phyloP scores from a whole-genome alignment of 768 basidiomycete genomes.

The Rhodocollybia butyracea region DNA sequence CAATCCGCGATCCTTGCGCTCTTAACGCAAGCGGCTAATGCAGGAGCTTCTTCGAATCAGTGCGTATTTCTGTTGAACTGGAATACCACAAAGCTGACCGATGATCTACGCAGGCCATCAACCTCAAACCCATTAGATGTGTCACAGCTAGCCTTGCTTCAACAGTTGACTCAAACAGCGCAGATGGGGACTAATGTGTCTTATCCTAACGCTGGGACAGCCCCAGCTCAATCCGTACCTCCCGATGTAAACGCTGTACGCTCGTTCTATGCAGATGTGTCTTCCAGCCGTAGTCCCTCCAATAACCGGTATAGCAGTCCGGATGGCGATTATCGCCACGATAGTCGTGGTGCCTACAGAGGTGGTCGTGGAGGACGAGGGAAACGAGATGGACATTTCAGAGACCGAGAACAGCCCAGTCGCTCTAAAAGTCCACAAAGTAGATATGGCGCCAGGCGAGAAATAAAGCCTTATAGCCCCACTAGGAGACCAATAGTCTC shows the following conservation, averaged over 20 bases:
- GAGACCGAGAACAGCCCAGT: constrained; percentile 47
- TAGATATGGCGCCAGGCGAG: constrained; percentile 42
- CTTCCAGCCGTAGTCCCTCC: constrained; percentile 30
- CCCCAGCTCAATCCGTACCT: constrained; percentile 28
- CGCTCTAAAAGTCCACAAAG: constrained; percentile 74
- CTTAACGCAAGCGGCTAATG: constrained; percentile 62
- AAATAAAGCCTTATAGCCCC: constrained; percentile 59
- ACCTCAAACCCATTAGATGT: constrained; percentile 40
- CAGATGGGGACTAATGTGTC: constrained; percentile 29
- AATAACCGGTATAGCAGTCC: constrained; percentile 47
- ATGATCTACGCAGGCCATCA: no score
- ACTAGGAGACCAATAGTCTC: constrained; percentile 40
- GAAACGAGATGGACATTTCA: constrained; percentile 57
- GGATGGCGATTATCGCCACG: constrained; percentile 49
- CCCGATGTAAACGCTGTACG: constrained; percentile 21
- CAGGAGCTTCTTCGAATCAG: constrained; percentile 40
- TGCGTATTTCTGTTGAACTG: background rate
- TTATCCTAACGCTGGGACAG: constrained; percentile 25
- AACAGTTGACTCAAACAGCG: constrained; percentile 70
- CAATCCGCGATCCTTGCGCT: constrained; percentile 69
- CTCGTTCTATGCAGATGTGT: constrained; percentile 43
- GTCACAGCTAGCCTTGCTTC: constrained; percentile 66
- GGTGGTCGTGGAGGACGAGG: constrained; percentile 45
- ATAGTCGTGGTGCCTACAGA: constrained; percentile 57
- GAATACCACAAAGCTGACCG: constrained; percentile 42